phyloP scores from a whole-genome alignment of 805 yeast species.

The Diddensiella caesifluorescens region DNA sequence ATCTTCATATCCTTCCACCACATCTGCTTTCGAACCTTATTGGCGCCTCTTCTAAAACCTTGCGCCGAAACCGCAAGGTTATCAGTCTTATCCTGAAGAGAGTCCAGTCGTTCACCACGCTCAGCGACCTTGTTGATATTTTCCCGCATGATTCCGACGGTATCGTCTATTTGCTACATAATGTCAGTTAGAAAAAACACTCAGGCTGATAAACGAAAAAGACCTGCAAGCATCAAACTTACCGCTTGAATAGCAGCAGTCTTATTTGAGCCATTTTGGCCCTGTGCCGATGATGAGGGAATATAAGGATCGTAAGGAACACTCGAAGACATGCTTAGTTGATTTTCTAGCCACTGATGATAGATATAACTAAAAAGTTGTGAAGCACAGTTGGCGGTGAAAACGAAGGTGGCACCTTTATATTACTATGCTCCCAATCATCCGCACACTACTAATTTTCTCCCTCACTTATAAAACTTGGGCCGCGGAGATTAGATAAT shows the following conservation, averaged over 20 bases:
- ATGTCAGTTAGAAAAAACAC: conserved; percentile 22
- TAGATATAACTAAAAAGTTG: too few relatives aligned
- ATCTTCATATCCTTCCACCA: conserved; percentile 98
- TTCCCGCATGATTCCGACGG: conserved; percentile 96
- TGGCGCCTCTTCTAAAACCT: conserved; percentile 94
- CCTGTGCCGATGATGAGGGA: conserved; percentile 45
- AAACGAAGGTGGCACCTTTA: too few relatives aligned
- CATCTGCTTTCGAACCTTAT: conserved; percentile 96
- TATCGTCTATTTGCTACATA: conserved; percentile 75
- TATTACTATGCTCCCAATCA: too few relatives aligned
- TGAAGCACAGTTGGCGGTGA: too few relatives aligned
- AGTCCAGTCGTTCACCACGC: conserved; percentile 88
- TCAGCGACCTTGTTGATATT: conserved; percentile 94
- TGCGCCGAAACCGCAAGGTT: conserved; percentile 88
- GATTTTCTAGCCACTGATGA: too few relatives aligned
- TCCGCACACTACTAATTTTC: too few relatives aligned
- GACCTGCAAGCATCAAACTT: conserved; percentile 40
- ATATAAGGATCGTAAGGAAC: conserved; percentile 84
- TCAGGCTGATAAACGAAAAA: not conserved
- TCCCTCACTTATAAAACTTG: too few relatives aligned
- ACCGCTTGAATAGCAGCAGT: conserved; percentile 83
- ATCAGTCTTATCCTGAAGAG: conserved; percentile 89
- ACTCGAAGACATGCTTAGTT: conserved; percentile 58
- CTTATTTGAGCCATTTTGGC: conserved; percentile 41
- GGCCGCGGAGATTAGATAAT: too few relatives aligned